These are phyloP conservation scores for Podila clonocystis DNA, from an alignment of 192 early-diverging fungal genomes.

Conservation along the genomic window DNA sequence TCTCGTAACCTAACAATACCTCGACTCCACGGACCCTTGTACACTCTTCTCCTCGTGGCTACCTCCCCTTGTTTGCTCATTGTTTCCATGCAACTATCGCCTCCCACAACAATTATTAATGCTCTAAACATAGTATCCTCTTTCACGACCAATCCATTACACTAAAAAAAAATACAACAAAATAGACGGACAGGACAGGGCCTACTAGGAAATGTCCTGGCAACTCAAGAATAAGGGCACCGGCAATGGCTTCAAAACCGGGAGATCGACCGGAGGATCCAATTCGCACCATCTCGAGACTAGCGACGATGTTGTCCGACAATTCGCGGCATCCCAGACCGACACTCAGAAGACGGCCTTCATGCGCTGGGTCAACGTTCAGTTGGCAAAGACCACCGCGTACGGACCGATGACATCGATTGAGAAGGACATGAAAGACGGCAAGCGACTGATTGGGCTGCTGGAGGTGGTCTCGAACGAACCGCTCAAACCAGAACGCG, in stretches of 20 bases:
- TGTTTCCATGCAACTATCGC: background rate
- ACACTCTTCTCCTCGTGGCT: background rate
- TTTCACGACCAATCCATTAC: background rate
- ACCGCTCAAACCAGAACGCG: conserved; percentile 72
- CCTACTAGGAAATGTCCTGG: conserved; percentile 31
- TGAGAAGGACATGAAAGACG: conserved; percentile 70
- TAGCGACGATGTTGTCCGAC: conserved; percentile 55
- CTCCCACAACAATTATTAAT: background rate
- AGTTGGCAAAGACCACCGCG: conserved; percentile 52
- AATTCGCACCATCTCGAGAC: conserved; percentile 24
- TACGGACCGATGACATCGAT: conserved; percentile 61
- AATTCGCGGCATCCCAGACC: conserved; percentile 56
- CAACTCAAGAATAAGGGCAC: conserved; percentile 50
- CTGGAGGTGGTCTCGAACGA: conserved; percentile 79
- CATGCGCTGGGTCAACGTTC: conserved; percentile 70
- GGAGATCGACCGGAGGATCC: background rate
- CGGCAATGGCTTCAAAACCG: background rate
- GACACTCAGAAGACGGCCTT: conserved; percentile 62
- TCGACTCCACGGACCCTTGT: background rate
- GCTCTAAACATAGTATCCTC: background rate
- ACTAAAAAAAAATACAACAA: background rate
- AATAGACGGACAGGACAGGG: background rate
- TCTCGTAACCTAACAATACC: background rate
- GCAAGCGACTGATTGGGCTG: conserved; percentile 77
- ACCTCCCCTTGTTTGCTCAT: conserved; percentile 2